Conservation (phyloP, 1,139 yeast species). For the Diutina sp. region DNA sequence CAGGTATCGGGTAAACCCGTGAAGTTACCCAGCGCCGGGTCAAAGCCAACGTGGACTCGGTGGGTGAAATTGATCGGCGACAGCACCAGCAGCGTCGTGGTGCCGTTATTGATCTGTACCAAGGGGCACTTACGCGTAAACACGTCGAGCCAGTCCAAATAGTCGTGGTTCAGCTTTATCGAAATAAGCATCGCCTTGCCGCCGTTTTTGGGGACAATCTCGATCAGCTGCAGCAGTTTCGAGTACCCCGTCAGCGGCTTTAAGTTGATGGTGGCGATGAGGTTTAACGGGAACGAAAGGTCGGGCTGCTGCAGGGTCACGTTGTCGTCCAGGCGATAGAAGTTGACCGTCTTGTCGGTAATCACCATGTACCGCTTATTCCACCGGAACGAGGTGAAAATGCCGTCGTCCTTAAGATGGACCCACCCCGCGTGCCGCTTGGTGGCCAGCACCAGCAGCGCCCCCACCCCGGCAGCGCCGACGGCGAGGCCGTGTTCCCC, state of each 20-base stretch:
- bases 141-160: conserved; percentile 85
- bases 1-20: conserved; percentile 74
- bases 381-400: conserved; percentile 76
- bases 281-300: conserved; percentile 26
- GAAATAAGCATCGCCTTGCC: conserved; percentile 62
- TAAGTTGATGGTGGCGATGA: conserved; percentile 25
- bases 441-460: conserved; percentile 10
- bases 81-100: conserved; percentile 28
- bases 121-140: conserved; percentile 80
- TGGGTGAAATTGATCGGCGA: conserved; percentile 72
- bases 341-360: conserved; percentile 60
- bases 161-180: conserved; percentile 67
- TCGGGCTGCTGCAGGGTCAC: conserved; percentile 17
- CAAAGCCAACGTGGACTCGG: conserved; percentile 52
- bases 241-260: conserved; percentile 26
- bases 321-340: conserved; percentile 24
- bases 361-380: conserved; percentile 74
- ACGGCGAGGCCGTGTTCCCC: conserved; percentile 5
- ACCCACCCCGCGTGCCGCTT: conserved; percentile 61
- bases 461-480: conserved; percentile 11
- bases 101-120: conserved; percentile 16
- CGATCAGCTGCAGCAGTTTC: conserved; percentile 60
- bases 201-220: conserved; percentile 49
- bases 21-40: conserved; percentile 56
- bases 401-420: conserved; percentile 82